Evolutionary conservation across 257 asterid species (phyloP), one percentile per base, ranked within the genome.

Genomic region (Petrea volubilis): DNA sequence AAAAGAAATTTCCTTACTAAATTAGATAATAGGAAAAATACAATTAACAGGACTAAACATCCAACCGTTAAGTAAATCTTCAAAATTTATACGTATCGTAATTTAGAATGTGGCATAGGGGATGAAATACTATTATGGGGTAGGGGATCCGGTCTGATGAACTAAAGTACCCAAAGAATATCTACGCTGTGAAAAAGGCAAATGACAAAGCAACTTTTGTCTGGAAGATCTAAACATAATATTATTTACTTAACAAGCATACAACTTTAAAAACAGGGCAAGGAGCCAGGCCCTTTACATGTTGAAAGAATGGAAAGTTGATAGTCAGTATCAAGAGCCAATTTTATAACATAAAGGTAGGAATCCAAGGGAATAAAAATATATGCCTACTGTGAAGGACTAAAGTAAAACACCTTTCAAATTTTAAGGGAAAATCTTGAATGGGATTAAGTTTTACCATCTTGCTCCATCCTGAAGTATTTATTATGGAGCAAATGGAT

Each of bases 361-460:
- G 80, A 51, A 77, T 77, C 81, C 77, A 68, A 80, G 74, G 78
- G 73, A 76, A 72, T 73, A 58, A 47, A 71, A 75, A 60, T 72
- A 75, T 61, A 55, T 29, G 0, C n/a, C 57, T n/a, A n/a, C 9
- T 31, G 10, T 49, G 7, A 8, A 21, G 23, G 60, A 49, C 56
- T 53, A 53, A 53, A 53, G 33, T 18, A 5, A 40, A 49, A 49
- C 12, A 3, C 56, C 56, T n/a, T 49, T 40, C 46, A 40, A 40
- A 40, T 40, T 40, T 40, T 40, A 15, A 40, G 12, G 11, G 46
- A 3, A n/a, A 3, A 40, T 8, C 9, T n/a, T n/a, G n/a, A n/a
- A n/a, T n/a, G n/a, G n/a, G n/a, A n/a, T n/a, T n/a, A n/a, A n/a
- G n/a, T n/a, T n/a, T n/a, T n/a, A n/a, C n/a, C n/a, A n/a, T n/a